A percentile compares a stretch with the other conserved stretches of the same genome.
Conservation (phyloP, 2,329 filamentous ascomycete genomes). For the Cordyceps sp. region DNA sequence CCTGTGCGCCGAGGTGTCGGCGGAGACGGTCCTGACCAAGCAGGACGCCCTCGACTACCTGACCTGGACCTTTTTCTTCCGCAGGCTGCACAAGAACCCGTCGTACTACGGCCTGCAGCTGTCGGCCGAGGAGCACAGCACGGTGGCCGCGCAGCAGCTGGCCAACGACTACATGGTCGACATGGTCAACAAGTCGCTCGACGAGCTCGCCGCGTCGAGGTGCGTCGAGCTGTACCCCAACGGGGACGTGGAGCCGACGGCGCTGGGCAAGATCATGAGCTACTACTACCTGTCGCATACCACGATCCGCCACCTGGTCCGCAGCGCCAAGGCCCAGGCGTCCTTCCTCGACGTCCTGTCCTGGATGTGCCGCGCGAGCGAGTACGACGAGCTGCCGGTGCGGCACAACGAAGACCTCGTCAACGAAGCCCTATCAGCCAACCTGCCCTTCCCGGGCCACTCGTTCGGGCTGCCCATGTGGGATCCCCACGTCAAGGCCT, state of each 20-base stretch:
- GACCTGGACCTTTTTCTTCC: conserved; percentile 99
- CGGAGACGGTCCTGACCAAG: conserved; percentile 82
- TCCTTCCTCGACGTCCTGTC: conserved; percentile 68
- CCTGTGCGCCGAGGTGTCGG: conserved; percentile 83
- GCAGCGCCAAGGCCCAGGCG: conserved; percentile 57
- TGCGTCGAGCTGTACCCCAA: conserved; percentile 74
- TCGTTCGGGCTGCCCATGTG: conserved; percentile 73
- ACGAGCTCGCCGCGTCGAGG: conserved; percentile 65
- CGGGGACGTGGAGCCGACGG: conserved; percentile 77
- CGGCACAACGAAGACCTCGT: conserved; percentile 97
- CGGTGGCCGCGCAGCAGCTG: conserved; percentile 63
- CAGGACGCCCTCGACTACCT: conserved; percentile 96
- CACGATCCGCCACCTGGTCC: conserved; percentile 73
- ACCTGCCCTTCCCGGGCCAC: conserved; percentile 47
- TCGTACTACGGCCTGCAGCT: conserved; percentile 96
- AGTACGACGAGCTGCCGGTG: conserved; percentile 95
- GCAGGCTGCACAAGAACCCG: conserved; percentile 91
- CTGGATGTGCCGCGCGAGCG: conserved; percentile 86
- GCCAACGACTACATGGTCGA: conserved; percentile 93
- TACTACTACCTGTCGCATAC: conserved; percentile 97
- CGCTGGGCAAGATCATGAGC: conserved; percentile 95
- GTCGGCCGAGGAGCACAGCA: conserved; percentile 81
- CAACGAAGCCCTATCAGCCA: conserved; percentile 75
- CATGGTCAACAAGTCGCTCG: conserved; percentile 74
- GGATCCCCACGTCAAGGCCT: conserved; percentile 96